These are phyloP conservation scores for Camelina laxa DNA, from an alignment of 345 rosid species.

Conservation along the genomic window DNA sequence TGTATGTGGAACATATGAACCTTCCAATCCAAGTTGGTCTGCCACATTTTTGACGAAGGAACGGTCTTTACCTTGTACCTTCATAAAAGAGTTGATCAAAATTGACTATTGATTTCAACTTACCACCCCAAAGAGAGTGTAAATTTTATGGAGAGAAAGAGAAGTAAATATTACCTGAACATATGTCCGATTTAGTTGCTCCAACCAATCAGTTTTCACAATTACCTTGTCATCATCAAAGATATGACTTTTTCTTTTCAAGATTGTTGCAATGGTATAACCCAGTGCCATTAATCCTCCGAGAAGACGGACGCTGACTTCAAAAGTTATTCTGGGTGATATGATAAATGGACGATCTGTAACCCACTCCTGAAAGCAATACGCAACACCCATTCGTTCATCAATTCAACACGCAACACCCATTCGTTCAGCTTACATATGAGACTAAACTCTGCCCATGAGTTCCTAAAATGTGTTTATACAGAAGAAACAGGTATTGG, in stretches of 20 bases:
- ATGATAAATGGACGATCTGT: constrained; percentile 95
- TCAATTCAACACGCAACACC: not conserved
- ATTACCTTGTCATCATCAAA: constrained; percentile 73
- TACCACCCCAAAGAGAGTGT: not conserved
- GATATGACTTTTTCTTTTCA: constrained; percentile 92
- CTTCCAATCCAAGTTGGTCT: constrained; percentile 85
- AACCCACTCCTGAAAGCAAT: constrained; percentile 90
- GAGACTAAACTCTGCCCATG: not conserved
- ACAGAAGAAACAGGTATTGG: constrained; percentile 31
- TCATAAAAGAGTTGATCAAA: constrained; percentile 26
- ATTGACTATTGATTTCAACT: not conserved
- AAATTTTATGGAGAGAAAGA: constrained; percentile 15
- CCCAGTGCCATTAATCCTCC: constrained; percentile 99
- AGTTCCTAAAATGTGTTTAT: constrained; percentile 10
- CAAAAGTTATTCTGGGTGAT: constrained; percentile 97
- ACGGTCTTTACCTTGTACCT: constrained; percentile 99
- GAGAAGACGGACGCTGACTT: constrained; percentile 91
- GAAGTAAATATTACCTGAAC: constrained; percentile 70
- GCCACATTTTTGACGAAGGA: constrained; percentile 64
- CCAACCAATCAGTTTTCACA: constrained; percentile 96
- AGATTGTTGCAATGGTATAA: constrained; percentile 88
- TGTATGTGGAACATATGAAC: constrained; percentile 87
- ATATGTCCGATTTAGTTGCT: constrained; percentile 86
- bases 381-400: constrained; percentile 3
- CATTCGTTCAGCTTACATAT: constrained; percentile 8